Conservation (phyloP, 176 grass and related monocot species). For the Eremochloa ophiuroides region DNA sequence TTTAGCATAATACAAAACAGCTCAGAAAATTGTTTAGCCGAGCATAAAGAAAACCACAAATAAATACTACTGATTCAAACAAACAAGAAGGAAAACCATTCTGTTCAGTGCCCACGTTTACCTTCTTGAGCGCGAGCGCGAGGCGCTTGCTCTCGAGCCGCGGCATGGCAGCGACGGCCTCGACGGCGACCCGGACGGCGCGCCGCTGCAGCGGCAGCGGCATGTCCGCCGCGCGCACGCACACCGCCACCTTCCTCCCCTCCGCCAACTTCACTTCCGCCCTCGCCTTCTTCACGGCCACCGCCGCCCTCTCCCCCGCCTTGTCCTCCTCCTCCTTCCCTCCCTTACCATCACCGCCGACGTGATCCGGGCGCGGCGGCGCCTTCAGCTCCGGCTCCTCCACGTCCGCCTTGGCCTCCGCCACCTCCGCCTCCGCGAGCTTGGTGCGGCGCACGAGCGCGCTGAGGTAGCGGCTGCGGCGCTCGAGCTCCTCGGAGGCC, state of each 20-base stretch:
- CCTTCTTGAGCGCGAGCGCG: constrained; percentile 94
- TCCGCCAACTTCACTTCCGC: constrained; percentile 18
- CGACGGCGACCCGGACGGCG: constrained; percentile 70
- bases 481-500: constrained; percentile 76
- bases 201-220: constrained; percentile 64
- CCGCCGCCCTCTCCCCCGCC: neutral
- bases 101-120: neutral
- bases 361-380: constrained; percentile 6
- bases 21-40: neutral
- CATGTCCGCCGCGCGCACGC: constrained; percentile 79
- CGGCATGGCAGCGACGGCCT: constrained; percentile 59
- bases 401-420: neutral
- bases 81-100: neutral
- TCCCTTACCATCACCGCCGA: neutral
- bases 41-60: neutral
- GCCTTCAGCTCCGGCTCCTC: neutral
- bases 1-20: neutral
- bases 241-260: constrained; percentile 50
- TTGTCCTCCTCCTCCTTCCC: constrained; percentile 27
- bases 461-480: constrained; percentile 77
- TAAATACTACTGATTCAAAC: neutral
- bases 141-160: constrained; percentile 86
- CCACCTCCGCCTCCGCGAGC: neutral
- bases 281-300: neutral
- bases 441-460: constrained; percentile 76